A percentile compares a stretch with the other conserved stretches of the same genome.
Conservation (phyloP, 495 filamentous ascomycete genomes). For the Oidiodendron maius region DNA sequence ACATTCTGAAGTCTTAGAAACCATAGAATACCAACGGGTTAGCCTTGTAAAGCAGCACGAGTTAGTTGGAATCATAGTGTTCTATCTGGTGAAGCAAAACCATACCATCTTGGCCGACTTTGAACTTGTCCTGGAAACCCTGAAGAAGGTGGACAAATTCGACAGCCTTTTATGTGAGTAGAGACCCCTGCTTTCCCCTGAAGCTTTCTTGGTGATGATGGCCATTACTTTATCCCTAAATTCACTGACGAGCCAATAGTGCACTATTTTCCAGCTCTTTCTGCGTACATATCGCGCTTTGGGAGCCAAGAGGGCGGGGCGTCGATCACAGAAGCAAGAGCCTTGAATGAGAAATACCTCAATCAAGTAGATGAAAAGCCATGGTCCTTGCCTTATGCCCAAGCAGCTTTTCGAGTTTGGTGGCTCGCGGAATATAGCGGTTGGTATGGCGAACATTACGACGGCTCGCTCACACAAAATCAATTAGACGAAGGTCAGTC, state of each 20-base stretch:
- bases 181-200: not conserved
- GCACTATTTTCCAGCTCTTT: slow-evolving; percentile 74
- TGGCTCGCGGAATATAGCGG: slow-evolving; percentile 93
- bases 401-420: slow-evolving; percentile 66
- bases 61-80: slow-evolving; percentile 68
- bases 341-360: slow-evolving; percentile 61
- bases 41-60: slow-evolving; percentile 85
- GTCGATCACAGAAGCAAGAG: slow-evolving; percentile 57
- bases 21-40: slow-evolving; percentile 61
- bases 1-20: slow-evolving; percentile 56
- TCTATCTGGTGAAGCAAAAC: slow-evolving; percentile 68
- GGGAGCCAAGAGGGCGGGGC: slow-evolving; percentile 63
- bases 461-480: slow-evolving; percentile 40
- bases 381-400: slow-evolving; percentile 67
- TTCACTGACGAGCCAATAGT: slow-evolving; percentile 35
- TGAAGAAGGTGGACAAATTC: slow-evolving; percentile 66
- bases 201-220: not conserved
- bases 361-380: slow-evolving; percentile 53
- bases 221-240: too few species aligned
- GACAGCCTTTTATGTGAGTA: slow-evolving; percentile 45
- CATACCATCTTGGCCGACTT: slow-evolving; percentile 68
- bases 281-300: slow-evolving; percentile 64
- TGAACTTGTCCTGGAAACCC: slow-evolving; percentile 52
- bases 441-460: slow-evolving; percentile 69
- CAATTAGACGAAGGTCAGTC: slow-evolving; percentile 37